Evolutionary conservation across 2,329 filamentous ascomycete species (phyloP).

Genomic region (Fonsecaea multimorphosa): DNA sequence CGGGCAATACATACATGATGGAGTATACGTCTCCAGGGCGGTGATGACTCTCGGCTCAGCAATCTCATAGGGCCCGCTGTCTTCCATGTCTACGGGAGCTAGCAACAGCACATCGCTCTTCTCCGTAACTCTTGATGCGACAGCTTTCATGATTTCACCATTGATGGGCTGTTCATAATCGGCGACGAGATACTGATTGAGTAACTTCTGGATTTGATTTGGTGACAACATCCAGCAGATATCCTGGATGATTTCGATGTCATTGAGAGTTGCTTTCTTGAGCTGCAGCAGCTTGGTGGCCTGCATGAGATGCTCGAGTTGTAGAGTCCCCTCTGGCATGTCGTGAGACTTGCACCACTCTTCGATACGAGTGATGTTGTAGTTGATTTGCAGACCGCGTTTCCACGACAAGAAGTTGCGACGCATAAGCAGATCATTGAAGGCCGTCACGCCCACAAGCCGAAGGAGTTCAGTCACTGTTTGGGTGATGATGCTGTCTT

Average conservation of each 20-base stretch:
- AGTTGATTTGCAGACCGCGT: conserved; percentile 98
- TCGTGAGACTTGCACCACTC: conserved; percentile 99
- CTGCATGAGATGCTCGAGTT: conserved; percentile 97
- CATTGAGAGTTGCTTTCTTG: conserved; percentile 98
- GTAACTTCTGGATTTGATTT: conserved; percentile 97
- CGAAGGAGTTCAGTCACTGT: conserved; percentile 91
- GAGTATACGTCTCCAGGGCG: conserved; percentile 95
- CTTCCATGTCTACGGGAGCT: conserved; percentile 97
- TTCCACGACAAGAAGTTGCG: conserved; percentile 99
- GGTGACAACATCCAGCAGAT: conserved; percentile 97
- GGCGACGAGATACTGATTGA: conserved; percentile 97
- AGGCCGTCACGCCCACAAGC: conserved; percentile 94
- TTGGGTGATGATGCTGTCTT: conserved; percentile 94
- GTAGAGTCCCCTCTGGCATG: conserved; percentile 96
- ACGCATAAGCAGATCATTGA: conserved; percentile 97
- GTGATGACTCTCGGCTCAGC: conserved; percentile 95
- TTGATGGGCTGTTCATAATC: conserved; percentile 99
- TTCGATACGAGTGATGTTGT: conserved; percentile 99
- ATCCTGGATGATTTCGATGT: conserved; percentile 99
- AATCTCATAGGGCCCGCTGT: conserved; percentile 97
- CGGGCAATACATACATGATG: conserved; percentile 76
- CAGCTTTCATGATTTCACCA: conserved; percentile 99
- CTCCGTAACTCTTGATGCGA: conserved; percentile 93
- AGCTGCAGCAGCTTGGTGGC: conserved; percentile 96
- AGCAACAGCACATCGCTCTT: conserved; percentile 96